Conservation (phyloP, 306 rosid genomes). For the Leucaena leucocephala region DNA sequence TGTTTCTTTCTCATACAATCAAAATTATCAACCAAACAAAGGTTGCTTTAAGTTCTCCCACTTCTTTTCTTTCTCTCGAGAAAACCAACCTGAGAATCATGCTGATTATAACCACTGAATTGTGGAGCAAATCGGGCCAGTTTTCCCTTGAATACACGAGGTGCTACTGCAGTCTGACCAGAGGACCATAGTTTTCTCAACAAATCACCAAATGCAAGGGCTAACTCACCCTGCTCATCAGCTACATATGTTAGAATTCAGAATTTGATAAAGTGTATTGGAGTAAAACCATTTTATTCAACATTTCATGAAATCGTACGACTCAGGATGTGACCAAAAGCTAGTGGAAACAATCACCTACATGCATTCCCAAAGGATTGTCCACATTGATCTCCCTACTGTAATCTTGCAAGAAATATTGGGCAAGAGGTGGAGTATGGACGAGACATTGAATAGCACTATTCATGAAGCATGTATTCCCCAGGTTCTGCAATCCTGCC, state of each 20-base stretch:
- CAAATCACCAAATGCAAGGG: constrained; percentile 91
- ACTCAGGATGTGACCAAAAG: constrained; percentile 18
- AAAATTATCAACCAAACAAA: constrained; percentile 23
- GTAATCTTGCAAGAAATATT: constrained; percentile 92
- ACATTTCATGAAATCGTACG: constrained; percentile 22
- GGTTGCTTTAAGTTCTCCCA: constrained; percentile 12
- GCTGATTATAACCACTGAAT: constrained; percentile 98
- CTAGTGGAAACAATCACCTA: constrained; percentile 49
- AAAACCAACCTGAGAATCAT: constrained; percentile 93
- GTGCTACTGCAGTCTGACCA: constrained; percentile 80
- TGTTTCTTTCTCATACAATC: constrained; percentile 7
- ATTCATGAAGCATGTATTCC: constrained; percentile 99
- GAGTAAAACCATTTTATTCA: constrained; percentile 22
- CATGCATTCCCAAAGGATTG: constrained; percentile 97
- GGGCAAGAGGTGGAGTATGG: constrained; percentile 86
- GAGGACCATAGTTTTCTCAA: constrained; percentile 96
- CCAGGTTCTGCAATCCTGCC: constrained; percentile 97
- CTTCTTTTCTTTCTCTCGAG: neutral
- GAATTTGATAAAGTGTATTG: constrained; percentile 27
- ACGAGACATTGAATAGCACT: constrained; percentile 93
- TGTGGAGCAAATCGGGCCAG: constrained; percentile 98
- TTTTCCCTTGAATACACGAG: constrained; percentile 92
- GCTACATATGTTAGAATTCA: constrained; percentile 31
- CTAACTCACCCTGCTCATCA: constrained; percentile 91
- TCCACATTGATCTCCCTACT: constrained; percentile 84